Evolutionary conservation across 2,329 filamentous ascomycete species (phyloP), one percentile per base, ranked within the genome.

Genomic region (Fusarium sp.): DNA sequence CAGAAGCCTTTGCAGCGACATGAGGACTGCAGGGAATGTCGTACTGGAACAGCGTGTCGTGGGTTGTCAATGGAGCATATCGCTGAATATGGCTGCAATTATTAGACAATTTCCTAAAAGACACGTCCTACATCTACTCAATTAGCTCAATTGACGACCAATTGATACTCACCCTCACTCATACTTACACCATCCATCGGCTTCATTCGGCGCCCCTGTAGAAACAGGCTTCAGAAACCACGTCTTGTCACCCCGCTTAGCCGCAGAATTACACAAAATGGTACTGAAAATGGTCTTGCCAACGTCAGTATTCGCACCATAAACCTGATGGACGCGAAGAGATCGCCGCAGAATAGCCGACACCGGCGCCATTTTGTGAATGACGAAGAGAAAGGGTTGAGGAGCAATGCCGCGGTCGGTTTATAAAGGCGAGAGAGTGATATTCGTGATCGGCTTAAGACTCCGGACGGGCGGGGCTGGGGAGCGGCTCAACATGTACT

Each of bases 221-320:
- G 92, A 95, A 3, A 96, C 89, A 0, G 93, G 93, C 76, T 96
- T 96, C 54, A 96, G 76, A 76, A 92, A 96, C 13, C 85, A 83
- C 2, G 89, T 84, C 20, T 80, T 78, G 43, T 85, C 83, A 20
- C 79, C 72, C 10, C 77, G 81, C 25, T 79, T 81, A 36, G 79
- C 80, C 6, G 89, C 84, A 11, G 90, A 85, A 64, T 87, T 88
- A 76, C 88, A 91, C 5, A 96, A 81, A 14, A 93, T 78, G 0
- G 91, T 93, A 3, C 91, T 90, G 58, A 94, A 85, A 31, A 96
- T 87, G 0, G 93, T 96, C 82, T 96, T 96, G 67, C 93, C 93
- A 25, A 96, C 91, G 68, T 92, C 88, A 0, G 93, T 96, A 72
- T 95, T 96, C 45, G 93, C 91, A 27, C 93, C 93, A 73, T 91